Evolutionary conservation across 2,329 filamentous ascomycete genomes (phyloP).

Genomic region (Fusarium pseudocircinatum): DNA sequence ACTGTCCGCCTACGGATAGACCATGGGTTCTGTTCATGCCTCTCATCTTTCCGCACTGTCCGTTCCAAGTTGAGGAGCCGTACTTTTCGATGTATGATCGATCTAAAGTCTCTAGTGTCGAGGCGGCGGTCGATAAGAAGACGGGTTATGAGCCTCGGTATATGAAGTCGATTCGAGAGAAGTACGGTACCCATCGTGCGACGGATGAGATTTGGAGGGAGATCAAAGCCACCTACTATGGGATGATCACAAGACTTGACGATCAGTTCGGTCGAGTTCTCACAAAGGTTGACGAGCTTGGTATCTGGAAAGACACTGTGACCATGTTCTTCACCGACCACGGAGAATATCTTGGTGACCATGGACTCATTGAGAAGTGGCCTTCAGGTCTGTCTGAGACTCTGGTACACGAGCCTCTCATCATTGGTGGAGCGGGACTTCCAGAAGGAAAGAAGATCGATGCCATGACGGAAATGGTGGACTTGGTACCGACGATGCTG

Average conservation of each 20-base stretch:
- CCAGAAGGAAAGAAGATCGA: conserved; percentile 47
- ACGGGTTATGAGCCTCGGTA: conserved; percentile 56
- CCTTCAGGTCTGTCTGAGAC: conserved; percentile 55
- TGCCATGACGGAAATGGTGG: conserved; percentile 56
- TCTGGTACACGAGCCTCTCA: conserved; percentile 55
- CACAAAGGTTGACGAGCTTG: conserved; percentile 45
- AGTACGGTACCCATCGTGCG: conserved; percentile 52
- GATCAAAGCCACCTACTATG: conserved; percentile 57
- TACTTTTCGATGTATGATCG: conserved; percentile 59
- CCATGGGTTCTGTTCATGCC: conserved; percentile 57
- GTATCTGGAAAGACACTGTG: conserved; percentile 51
- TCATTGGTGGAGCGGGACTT: conserved; percentile 54
- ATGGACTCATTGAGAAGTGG: conserved; percentile 61
- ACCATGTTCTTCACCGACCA: conserved; percentile 58
- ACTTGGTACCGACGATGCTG: conserved; percentile 56
- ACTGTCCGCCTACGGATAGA: conserved; percentile 52
- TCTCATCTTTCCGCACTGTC: conserved; percentile 56
- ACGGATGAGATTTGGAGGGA: conserved; percentile 55
- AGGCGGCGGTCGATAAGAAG: conserved; percentile 32
- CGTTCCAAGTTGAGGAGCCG: conserved; percentile 58
- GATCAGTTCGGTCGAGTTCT: conserved; percentile 57
- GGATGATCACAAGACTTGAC: conserved; percentile 58
- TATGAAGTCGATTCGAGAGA: conserved; percentile 51
- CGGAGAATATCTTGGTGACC: conserved; percentile 58
- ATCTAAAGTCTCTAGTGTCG: conserved; percentile 31